Conservation (phyloP, 2,329 filamentous ascomycete genomes). For the Lasiodiplodia theobromae region DNA sequence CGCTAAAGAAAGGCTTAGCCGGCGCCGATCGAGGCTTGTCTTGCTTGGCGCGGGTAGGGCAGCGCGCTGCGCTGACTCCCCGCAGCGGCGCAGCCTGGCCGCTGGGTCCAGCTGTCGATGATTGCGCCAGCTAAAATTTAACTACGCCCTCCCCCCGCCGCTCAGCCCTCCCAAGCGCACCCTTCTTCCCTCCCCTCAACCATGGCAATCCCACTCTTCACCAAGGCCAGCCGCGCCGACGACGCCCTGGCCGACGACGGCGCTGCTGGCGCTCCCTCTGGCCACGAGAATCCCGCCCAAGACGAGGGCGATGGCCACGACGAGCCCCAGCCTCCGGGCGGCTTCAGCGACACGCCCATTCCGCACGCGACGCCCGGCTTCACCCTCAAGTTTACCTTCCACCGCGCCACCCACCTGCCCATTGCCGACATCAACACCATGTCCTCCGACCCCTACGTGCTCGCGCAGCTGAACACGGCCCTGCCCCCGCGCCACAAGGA, state of each 20-base stretch:
- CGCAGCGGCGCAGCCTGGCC: constrained; percentile 23
- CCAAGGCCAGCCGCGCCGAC: background rate
- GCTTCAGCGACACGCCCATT: constrained; percentile 80
- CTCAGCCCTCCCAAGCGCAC: background rate
- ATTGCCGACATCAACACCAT: constrained; percentile 78
- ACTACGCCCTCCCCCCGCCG: constrained; percentile 4
- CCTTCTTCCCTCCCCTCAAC: background rate
- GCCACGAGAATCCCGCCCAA: background rate
- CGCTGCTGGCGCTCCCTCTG: constrained; percentile 11
- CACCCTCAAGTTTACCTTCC: constrained; percentile 84
- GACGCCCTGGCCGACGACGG: constrained; percentile 14
- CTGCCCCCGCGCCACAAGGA: constrained; percentile 83
- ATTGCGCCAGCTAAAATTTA: constrained; percentile 17
- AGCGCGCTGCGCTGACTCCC: constrained; percentile 8
- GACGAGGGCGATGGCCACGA: background rate
- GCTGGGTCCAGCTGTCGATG: constrained; percentile 8
- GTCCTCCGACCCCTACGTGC: constrained; percentile 83
- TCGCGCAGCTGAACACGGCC: constrained; percentile 75
- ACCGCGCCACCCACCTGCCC: constrained; percentile 80
- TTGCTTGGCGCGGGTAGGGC: constrained; percentile 12
- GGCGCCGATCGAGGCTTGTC: constrained; percentile 23
- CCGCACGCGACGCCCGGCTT: constrained; percentile 78
- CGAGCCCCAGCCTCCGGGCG: constrained; percentile 72
- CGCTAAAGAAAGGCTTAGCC: constrained; percentile 21
- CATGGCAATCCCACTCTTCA: constrained; percentile 9